Evolutionary conservation across 495 filamentous ascomycete species (phyloP).

Genomic region (Penicillium samsonianum): DNA sequence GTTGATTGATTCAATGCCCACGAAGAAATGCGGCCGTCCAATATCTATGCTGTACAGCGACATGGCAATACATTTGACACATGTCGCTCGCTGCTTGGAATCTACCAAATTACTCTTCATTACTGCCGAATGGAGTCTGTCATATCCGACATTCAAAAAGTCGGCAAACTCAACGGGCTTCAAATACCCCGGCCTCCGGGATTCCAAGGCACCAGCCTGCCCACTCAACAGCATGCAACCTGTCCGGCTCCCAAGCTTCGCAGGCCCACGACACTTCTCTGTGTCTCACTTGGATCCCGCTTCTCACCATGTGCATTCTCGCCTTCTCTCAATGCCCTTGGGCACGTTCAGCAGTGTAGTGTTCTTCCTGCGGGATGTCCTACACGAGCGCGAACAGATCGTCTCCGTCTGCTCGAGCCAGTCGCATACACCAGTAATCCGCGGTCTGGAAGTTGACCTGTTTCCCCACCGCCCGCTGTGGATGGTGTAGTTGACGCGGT

Average conservation of each 20-base stretch:
- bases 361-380: constrained; percentile 35
- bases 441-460: constrained; percentile 41
- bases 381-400: constrained; percentile 40
- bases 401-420: constrained; percentile 46
- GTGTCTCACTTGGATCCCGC: constrained; percentile 33
- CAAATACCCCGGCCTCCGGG: constrained; percentile 36
- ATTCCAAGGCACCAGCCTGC: constrained; percentile 42
- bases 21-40: neutral
- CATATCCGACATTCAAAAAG: constrained; percentile 22
- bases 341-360: constrained; percentile 40
- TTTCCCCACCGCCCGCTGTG: constrained; percentile 44
- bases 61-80: neutral
- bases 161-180: constrained; percentile 36
- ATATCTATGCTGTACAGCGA: neutral
- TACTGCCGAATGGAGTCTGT: neutral
- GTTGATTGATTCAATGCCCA: neutral
- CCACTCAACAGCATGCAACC: constrained; percentile 41
- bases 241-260: constrained; percentile 34
- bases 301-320: constrained; percentile 42
- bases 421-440: constrained; percentile 43
- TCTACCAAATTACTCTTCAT: neutral
- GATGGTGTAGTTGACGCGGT: constrained; percentile 38
- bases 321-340: constrained; percentile 41
- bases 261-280: constrained; percentile 36
- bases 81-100: neutral